Base-by-base conservation (phyloP, 2,329 filamentous ascomycete genomes). In the Alternaria sp. region DNA sequence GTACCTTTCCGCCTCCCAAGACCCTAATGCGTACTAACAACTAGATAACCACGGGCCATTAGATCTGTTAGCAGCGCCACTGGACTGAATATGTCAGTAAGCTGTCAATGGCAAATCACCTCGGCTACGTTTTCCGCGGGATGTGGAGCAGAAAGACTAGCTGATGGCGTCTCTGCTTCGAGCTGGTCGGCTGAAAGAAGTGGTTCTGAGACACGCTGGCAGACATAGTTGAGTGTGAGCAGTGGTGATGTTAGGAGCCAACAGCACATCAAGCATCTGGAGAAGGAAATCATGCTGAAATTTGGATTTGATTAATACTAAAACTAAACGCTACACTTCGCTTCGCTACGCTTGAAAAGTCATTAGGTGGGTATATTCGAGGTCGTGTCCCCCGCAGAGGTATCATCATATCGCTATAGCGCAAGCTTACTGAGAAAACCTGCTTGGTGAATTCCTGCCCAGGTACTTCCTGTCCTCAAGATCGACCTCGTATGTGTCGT, bases 391-490 rank as follows among this genome's bases (percentile, higher is more conserved):
- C 27, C 28, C 12, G 5, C 2, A 3, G 28, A 34, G 45, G n/a
- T 34, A 25, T 49, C 46, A 25, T 34, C 46, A 12, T 22, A n/a
- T 49, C 30, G 46, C 32, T 34, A 12, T 30, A 22, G 7, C 16
- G 30, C 12, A 16, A 32, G 1, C 16, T 49, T 25, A 36, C 18
- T 22, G 8, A 30, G 30, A 34, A 20, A 36, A 27, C 14, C 30
- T 50, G 46, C 20, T 50, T 7, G 46, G 46, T 4, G 46, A 50
- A 20, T 38, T 50, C 5, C 46, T 50, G 0, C 46, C 46, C 4
- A 50, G 20, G 32, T 50, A 50, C 46, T 50, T 50, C 32, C 32
- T 50, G 32, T 50, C 46, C 20, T 50, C 46, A 20, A 36, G 16
- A 8, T 50, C 46, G 11, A 43, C 6, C 12, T 43, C 40, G 12